A percentile compares a stretch with the other conserved stretches of the same genome.
Evolutionary conservation across 2,329 filamentous ascomycete genomes (phyloP).

Genomic region (Aspergillus nomiae): DNA sequence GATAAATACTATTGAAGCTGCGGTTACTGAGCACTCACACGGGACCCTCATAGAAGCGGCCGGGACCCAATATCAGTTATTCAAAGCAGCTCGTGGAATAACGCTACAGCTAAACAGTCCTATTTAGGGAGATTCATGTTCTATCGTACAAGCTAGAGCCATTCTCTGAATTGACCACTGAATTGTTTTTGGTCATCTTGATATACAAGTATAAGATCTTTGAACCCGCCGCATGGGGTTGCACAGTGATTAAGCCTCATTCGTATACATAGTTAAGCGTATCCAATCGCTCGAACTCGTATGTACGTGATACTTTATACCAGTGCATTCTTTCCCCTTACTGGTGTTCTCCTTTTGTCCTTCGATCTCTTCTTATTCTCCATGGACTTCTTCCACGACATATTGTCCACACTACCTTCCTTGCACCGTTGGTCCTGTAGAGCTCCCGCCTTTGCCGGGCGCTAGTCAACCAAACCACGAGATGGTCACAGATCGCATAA

Average conservation of each 20-base stretch:
- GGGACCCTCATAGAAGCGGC: neutral
- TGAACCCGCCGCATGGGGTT: too few species aligned
- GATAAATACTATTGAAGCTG: neutral
- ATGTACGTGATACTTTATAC: neutral
- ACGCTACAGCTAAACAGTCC: neutral
- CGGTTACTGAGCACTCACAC: neutral
- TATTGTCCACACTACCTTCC: neutral
- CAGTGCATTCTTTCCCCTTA: neutral
- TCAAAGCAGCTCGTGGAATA: too few species aligned
- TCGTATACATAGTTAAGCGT: neutral
- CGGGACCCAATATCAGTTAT: neutral
- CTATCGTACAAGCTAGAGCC: neutral
- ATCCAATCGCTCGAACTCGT: neutral
- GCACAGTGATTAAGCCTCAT: neutral
- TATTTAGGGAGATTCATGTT: neutral
- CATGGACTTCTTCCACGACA: neutral
- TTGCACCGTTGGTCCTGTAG: too few species aligned
- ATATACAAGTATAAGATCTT: neutral
- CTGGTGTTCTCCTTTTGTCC: neutral
- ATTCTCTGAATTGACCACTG: neutral
- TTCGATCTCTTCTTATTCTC: neutral
- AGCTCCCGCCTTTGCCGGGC: too few species aligned
- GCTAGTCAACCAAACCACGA: too few species aligned
- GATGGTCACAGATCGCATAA: neutral
- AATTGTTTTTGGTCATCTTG: neutral